Conservation (phyloP, 2,329 filamentous ascomycete genomes). For the Sarocladium oryzae region DNA sequence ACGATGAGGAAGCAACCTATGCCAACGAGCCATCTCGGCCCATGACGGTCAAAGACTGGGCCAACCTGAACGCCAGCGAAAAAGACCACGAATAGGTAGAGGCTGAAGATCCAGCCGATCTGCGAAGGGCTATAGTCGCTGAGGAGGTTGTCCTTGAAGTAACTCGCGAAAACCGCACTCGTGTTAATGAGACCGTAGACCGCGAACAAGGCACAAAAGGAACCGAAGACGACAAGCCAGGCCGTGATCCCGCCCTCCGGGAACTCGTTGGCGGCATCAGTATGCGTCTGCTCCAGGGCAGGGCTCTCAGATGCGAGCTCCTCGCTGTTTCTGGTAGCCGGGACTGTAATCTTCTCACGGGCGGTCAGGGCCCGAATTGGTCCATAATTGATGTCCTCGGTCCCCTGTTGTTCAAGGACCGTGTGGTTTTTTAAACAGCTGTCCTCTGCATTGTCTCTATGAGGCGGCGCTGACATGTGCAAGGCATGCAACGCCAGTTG, state of each 20-base stretch:
- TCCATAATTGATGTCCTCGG: background rate
- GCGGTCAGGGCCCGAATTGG: background rate
- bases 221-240: no score
- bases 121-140: no score
- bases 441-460: slow-evolving; percentile 19
- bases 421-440: slow-evolving; percentile 23
- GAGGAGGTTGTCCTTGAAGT: no score
- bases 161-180: no score
- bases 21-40: no score
- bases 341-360: background rate
- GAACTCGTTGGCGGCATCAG: background rate
- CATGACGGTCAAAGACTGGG: no score
- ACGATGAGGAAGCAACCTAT: no score
- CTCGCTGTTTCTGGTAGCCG: background rate
- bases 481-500: background rate
- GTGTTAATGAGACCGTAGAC: slow-evolving; percentile 72
- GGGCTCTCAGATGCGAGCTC: slow-evolving; percentile 2
- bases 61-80: no score
- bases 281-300: background rate
- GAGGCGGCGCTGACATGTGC: slow-evolving; percentile 3
- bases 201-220: no score
- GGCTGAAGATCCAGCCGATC: no score
- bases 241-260: background rate
- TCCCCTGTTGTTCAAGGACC: background rate
- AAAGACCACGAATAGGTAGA: no score